Evolutionary conservation across 768 basidiomycete genomes (phyloP), one percentile per base, ranked within the genome.

Genomic region (Phlebiopsis gigantea): DNA sequence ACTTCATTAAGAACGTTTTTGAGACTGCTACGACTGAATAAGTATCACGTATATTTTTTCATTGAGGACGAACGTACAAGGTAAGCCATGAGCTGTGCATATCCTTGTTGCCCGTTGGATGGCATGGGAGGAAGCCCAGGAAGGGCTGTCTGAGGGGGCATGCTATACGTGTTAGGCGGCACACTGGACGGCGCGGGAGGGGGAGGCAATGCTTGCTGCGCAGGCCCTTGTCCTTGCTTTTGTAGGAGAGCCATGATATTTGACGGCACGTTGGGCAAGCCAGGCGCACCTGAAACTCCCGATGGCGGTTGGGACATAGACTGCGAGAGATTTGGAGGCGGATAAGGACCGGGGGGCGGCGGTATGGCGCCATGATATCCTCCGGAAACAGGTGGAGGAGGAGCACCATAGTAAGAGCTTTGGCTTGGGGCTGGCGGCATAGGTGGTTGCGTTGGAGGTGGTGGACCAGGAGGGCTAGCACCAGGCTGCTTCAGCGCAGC

Each of bases 401-500:
- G 53, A 17, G 46, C 46, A n/a, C 57, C 39, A 59, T 82, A 83
- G 42, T 82, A 83, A 4, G 75, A 22, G 30, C 59, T 59, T 52
- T 73, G 69, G 19, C 61, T 45, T 62, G 54, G 60, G 21, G 57
- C 71, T 65, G 61, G 68, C 31, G 69, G 55, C 64, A 68, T 60
- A 21, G 59, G 60, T 6, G 64, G 63, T 2, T 59, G 60, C 21
- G 62, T 62, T 14, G 63, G 57, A 25, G 63, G 55, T 4, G 69
- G 61, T 5, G 53, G 42, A 10, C 66, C 62, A 7, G 69, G 65
- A 2, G 63, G 0, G 77, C 68, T 24, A 77, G 68, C 68, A 57
- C 78, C 77, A 9, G 87, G 85, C 57, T 88, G 86, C 65, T 93
- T 91, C 46, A 92, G 72, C 12, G 90, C 90, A 4, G 89, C 90